Conservation (phyloP, 139 green algal species). For the Ettlia oleoabundans region DNA sequence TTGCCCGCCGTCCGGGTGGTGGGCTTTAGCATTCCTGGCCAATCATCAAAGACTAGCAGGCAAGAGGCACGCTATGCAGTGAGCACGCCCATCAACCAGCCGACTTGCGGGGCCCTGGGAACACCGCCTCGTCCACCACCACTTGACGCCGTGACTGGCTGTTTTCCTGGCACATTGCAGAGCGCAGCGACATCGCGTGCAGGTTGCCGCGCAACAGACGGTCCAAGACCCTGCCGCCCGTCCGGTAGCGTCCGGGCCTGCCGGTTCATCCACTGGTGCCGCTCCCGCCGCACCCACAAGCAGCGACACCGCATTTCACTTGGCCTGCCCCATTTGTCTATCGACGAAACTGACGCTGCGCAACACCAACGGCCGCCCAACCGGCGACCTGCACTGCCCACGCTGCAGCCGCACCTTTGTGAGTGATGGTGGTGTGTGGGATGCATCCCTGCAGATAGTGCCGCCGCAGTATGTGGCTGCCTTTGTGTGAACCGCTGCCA, state of each 20-base stretch:
- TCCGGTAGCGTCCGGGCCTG: background rate
- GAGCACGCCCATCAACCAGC: background rate
- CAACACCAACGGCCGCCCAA: background rate
- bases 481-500: background rate
- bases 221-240: too few relatives aligned
- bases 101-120: background rate
- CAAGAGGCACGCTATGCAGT: background rate
- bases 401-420: constrained; percentile 62
- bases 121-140: too few relatives aligned
- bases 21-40: background rate
- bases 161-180: background rate
- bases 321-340: constrained; percentile 64
- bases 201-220: background rate
- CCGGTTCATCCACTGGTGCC: background rate
- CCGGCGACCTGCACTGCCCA: constrained; percentile 31
- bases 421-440: constrained; percentile 1
- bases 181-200: background rate
- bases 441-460: background rate
- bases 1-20: constrained; percentile 12
- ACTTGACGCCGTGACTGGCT: background rate
- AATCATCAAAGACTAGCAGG: background rate
- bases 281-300: background rate
- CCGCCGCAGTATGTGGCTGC: background rate
- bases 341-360: constrained; percentile 46
- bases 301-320: constrained; percentile 27